These are phyloP conservation scores for Picochlorum sp. DNA, from an alignment of 139 green algal genomes.

Conservation along the genomic window DNA sequence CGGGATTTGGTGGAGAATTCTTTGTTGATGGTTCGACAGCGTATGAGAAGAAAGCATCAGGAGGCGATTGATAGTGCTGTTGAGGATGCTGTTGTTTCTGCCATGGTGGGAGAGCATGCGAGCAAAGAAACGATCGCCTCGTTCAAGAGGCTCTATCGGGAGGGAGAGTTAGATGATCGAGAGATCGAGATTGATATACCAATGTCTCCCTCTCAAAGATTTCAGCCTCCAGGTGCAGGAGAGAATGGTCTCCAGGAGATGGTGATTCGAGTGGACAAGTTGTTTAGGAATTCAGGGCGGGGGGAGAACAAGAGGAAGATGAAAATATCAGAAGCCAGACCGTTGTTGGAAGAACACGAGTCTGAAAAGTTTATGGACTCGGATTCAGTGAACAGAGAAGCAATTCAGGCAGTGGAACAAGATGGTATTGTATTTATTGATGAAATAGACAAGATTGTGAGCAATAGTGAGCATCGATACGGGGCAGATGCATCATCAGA, in stretches of 20 bases:
- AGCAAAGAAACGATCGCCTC: constrained; percentile 17
- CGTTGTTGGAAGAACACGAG: constrained; percentile 69
- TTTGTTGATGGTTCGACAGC: constrained; percentile 58
- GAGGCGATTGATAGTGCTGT: constrained; percentile 37
- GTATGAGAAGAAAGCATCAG: constrained; percentile 19
- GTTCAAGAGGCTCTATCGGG: constrained; percentile 41
- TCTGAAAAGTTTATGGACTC: constrained; percentile 63
- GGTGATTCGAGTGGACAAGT: constrained; percentile 43
- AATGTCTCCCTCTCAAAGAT: background rate
- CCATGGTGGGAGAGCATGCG: constrained; percentile 32
- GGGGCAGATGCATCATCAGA: constrained; percentile 45
- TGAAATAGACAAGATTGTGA: constrained; percentile 97
- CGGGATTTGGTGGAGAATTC: constrained; percentile 83
- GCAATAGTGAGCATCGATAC: constrained; percentile 44
- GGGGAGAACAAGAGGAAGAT: constrained; percentile 31
- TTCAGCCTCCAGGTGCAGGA: background rate
- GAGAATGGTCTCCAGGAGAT: constrained; percentile 29
- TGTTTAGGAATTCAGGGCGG: constrained; percentile 18
- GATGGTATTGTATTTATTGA: constrained; percentile 95
- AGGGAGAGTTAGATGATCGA: constrained; percentile 58
- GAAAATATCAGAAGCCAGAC: constrained; percentile 57
- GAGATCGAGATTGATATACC: constrained; percentile 60
- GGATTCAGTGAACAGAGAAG: constrained; percentile 63
- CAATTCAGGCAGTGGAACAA: constrained; percentile 53
- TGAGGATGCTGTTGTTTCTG: constrained; percentile 54